Percentiles rank a stretch among this genome's conserved stretches.
These are phyloP conservation scores for Solanum chiquidenum DNA, from an alignment of 257 asterid genomes.

Conservation along the genomic window DNA sequence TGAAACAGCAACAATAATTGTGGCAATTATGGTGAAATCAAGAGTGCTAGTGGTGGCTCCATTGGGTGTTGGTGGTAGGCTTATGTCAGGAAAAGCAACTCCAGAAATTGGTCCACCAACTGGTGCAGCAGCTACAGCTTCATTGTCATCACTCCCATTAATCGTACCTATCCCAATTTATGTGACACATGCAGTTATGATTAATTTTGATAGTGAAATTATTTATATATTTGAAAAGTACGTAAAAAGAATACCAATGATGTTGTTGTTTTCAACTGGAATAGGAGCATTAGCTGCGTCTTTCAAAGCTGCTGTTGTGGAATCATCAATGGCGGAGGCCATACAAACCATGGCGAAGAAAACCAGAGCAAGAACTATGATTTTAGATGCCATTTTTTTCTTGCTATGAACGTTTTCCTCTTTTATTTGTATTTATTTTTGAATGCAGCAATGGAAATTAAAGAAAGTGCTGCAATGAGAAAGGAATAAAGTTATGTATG, in stretches of 20 bases:
- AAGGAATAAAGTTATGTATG: neutral
- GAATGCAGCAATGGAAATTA: neutral
- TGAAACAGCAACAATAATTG: conserved; percentile 22
- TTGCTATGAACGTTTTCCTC: neutral
- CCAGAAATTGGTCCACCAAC: conserved; percentile 41
- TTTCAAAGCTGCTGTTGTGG: neutral
- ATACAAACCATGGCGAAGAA: conserved; percentile 35
- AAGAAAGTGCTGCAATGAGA: neutral
- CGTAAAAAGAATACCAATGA: conserved; percentile 8
- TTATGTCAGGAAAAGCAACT: conserved; percentile 9
- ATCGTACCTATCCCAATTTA: neutral
- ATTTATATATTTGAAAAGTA: neutral
- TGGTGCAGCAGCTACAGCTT: conserved; percentile 27
- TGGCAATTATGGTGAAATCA: conserved; percentile 8
- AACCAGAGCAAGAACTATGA: conserved; percentile 30
- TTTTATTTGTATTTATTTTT: neutral
- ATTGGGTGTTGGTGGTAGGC: conserved; percentile 13
- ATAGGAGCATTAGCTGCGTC: neutral
- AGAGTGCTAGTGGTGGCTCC: conserved; percentile 5
- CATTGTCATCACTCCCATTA: neutral
- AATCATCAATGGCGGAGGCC: conserved; percentile 15
- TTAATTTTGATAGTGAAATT: neutral
- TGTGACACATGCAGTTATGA: neutral
- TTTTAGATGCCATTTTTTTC: conserved; percentile 14
- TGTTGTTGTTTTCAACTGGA: neutral